phyloP scores from a whole-genome alignment of 257 asterid genomes.

The Salvia miltiorrhiza region DNA sequence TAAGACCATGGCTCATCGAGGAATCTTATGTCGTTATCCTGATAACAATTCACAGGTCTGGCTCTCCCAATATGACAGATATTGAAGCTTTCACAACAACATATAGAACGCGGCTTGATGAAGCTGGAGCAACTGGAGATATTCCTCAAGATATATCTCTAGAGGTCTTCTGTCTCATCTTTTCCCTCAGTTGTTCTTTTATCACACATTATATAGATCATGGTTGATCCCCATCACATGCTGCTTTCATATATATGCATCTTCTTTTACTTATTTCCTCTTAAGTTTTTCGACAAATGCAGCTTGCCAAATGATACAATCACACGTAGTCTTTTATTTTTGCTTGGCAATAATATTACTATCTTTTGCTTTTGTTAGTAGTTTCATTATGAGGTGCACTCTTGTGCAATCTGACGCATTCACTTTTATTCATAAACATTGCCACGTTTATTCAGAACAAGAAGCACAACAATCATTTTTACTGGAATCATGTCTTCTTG shows the following conservation, averaged over 20 bases:
- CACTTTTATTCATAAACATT: no score
- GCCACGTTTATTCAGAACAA: no score
- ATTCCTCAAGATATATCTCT: conserved; percentile 58
- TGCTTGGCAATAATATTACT: no score
- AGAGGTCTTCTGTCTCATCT: conserved; percentile 49
- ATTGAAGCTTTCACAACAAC: conserved; percentile 70
- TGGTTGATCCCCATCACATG: neutral
- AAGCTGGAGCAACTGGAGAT: conserved; percentile 60
- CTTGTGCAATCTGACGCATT: no score
- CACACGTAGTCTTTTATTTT: no score
- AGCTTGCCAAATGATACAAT: neutral
- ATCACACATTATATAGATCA: neutral
- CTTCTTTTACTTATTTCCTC: neutral
- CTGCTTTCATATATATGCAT: neutral
- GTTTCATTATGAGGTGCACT: no score
- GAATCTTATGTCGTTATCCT: neutral
- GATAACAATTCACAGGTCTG: conserved; percentile 55
- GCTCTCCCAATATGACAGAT: conserved; percentile 79
- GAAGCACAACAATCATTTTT: no score
- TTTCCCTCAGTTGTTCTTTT: neutral
- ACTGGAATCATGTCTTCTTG: no score
- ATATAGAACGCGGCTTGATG: conserved; percentile 63
- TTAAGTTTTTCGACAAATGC: neutral
- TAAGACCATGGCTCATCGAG: neutral
- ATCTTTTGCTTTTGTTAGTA: no score